Percentiles rank a stretch among this genome's conserved stretches.
Conservation (phyloP, 2,329 filamentous ascomycete genomes). For the Dendrostoma leiphaemia region DNA sequence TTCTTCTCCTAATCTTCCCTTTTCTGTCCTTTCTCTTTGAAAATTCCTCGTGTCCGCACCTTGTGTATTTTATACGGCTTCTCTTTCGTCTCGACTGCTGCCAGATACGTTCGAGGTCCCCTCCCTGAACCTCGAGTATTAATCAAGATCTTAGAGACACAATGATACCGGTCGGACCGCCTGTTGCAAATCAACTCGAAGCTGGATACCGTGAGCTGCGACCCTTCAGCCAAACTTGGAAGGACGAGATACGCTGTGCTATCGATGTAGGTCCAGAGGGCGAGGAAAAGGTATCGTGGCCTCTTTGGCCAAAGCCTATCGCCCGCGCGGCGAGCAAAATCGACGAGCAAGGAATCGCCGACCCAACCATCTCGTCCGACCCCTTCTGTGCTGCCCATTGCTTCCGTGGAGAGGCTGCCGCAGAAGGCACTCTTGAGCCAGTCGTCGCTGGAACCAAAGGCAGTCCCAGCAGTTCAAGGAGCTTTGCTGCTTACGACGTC, state of each 20-base stretch:
- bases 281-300: slow-evolving; percentile 86
- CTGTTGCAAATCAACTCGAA: slow-evolving; percentile 88
- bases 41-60: background rate
- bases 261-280: slow-evolving; percentile 85
- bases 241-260: slow-evolving; percentile 85
- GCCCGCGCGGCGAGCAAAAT: slow-evolving; percentile 12
- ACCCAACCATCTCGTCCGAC: slow-evolving; percentile 48
- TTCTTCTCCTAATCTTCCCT: background rate
- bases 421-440: slow-evolving; percentile 48
- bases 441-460: slow-evolving; percentile 34
- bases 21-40: background rate
- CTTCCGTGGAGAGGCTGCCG: slow-evolving; percentile 57
- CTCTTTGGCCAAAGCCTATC: slow-evolving; percentile 69
- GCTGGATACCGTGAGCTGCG: slow-evolving; percentile 83
- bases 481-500: slow-evolving; percentile 75
- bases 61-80: background rate
- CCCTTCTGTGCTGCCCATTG: slow-evolving; percentile 60
- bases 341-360: slow-evolving; percentile 26
- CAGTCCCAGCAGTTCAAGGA: slow-evolving; percentile 39
- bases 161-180: slow-evolving; percentile 83
- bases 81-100: background rate
- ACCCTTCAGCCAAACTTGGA: slow-evolving; percentile 90
- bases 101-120: background rate
- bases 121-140: background rate
- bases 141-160: slow-evolving; percentile 55